Evolutionary conservation across 768 basidiomycete species (phyloP).

Genomic region (Hericium alpestre): DNA sequence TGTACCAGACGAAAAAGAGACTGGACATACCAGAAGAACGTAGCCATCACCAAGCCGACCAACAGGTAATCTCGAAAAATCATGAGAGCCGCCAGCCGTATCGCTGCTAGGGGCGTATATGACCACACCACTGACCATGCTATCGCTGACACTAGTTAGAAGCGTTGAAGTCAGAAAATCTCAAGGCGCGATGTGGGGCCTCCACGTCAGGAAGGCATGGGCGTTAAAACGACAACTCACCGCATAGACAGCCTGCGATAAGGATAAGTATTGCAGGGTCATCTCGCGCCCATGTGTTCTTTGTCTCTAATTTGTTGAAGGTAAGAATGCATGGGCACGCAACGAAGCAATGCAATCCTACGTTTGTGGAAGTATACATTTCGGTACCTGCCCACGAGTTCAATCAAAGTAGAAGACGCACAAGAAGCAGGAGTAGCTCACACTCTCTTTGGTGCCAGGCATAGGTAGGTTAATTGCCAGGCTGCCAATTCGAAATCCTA

Average conservation of each 20-base stretch:
- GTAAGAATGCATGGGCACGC: background rate
- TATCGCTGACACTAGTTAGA: constrained; percentile 55
- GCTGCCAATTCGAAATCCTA: constrained; percentile 96
- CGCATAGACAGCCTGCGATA: constrained; percentile 65
- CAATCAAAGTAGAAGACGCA: constrained; percentile 4
- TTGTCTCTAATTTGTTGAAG: constrained; percentile 57
- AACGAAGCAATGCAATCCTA: constrained; percentile 27
- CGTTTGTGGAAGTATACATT: constrained; percentile 98
- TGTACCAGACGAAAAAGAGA: background rate
- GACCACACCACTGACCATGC: constrained; percentile 84
- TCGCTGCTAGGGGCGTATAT: constrained; percentile 39
- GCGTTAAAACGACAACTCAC: constrained; percentile 30
- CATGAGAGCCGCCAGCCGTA: constrained; percentile 70
- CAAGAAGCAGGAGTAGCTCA: constrained; percentile 32
- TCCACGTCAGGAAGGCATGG: background rate
- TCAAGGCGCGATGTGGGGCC: background rate
- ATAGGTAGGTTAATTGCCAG: constrained; percentile 92
- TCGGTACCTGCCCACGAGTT: constrained; percentile 50
- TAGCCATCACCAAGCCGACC: constrained; percentile 63
- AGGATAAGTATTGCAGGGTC: constrained; percentile 92
- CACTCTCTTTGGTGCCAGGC: constrained; percentile 88
- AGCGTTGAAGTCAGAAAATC: too few species aligned
- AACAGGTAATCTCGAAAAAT: constrained; percentile 82
- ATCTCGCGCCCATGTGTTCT: constrained; percentile 96
- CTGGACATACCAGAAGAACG: constrained; percentile 56